Percentiles rank a stretch among this genome's conserved stretches.
Evolutionary conservation across 2,329 filamentous ascomycete genomes (phyloP).

Genomic region (Torrubiella hemipterigena): DNA sequence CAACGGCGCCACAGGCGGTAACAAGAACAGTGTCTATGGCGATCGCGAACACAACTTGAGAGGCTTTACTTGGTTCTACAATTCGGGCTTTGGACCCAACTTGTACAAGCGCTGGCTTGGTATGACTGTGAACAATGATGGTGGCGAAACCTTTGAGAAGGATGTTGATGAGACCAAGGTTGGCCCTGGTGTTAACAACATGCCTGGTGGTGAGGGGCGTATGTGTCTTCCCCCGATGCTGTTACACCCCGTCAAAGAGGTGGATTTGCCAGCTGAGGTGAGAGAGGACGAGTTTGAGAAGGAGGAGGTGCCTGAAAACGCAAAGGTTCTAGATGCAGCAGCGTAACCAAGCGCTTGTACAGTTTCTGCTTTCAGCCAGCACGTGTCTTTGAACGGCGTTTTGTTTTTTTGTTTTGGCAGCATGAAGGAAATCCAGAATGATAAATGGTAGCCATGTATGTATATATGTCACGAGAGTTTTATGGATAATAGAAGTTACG

Average conservation of each 20-base stretch:
- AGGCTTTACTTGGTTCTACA: constrained; percentile 87
- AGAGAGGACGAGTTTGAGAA: constrained; percentile 33
- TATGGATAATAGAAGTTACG: too few relatives aligned
- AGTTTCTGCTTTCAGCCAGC: neutral
- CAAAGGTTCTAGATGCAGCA: neutral
- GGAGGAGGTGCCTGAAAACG: constrained; percentile 18
- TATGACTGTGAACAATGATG: constrained; percentile 65
- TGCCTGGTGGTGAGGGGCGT: constrained; percentile 61
- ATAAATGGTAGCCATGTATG: too few relatives aligned
- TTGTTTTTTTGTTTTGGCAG: too few relatives aligned
- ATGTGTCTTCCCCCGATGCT: constrained; percentile 90
- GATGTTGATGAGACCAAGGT: constrained; percentile 39
- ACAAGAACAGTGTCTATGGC: constrained; percentile 62
- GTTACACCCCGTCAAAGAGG: constrained; percentile 75
- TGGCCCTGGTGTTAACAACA: constrained; percentile 34
- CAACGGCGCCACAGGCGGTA: constrained; percentile 64
- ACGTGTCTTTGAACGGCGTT: too few relatives aligned
- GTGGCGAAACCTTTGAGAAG: constrained; percentile 64
- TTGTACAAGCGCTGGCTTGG: constrained; percentile 82
- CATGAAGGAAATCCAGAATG: too few relatives aligned
- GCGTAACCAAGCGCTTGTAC: neutral
- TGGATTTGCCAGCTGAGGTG: constrained; percentile 53
- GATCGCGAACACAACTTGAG: constrained; percentile 82
- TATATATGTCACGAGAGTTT: too few relatives aligned
- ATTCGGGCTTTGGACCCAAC: constrained; percentile 68